These are phyloP conservation scores for Theileria sp. DNA, from an alignment of 169 alveolate genomes.

Conservation along the genomic window DNA sequence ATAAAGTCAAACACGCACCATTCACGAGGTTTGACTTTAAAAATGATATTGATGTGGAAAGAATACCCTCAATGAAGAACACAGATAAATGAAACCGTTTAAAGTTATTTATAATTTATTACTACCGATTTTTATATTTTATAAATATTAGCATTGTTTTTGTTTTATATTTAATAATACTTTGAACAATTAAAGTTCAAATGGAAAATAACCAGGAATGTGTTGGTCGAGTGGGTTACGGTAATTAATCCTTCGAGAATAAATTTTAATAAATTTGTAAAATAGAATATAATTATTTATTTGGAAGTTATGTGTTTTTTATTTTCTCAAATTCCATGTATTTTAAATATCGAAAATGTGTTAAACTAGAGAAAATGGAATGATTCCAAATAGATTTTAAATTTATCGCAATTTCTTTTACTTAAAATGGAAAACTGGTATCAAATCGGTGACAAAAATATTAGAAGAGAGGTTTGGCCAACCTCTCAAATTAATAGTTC, in stretches of 20 bases:
- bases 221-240: neutral
- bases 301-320: neutral
- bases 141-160: too few relatives aligned
- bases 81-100: neutral
- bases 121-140: too few relatives aligned
- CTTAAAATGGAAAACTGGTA: conserved; percentile 27
- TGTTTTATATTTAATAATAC: too few relatives aligned
- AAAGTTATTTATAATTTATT: neutral
- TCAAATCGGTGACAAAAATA: conserved; percentile 23
- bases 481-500: conserved; percentile 17
- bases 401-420: neutral
- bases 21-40: conserved; percentile 62
- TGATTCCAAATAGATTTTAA: neutral
- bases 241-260: neutral
- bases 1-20: conserved; percentile 60
- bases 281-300: neutral
- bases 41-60: conserved; percentile 63
- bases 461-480: conserved; percentile 41
- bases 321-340: too few relatives aligned
- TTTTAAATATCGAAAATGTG: neutral
- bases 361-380: neutral
- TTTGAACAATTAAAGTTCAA: neutral
- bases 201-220: neutral
- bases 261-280: neutral
- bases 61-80: conserved; percentile 42